Percentiles rank a stretch among this genome's conserved stretches.
These are phyloP conservation scores for Verticillium klebahnii DNA, from an alignment of 2,329 filamentous ascomycete species.

Conservation along the genomic window DNA sequence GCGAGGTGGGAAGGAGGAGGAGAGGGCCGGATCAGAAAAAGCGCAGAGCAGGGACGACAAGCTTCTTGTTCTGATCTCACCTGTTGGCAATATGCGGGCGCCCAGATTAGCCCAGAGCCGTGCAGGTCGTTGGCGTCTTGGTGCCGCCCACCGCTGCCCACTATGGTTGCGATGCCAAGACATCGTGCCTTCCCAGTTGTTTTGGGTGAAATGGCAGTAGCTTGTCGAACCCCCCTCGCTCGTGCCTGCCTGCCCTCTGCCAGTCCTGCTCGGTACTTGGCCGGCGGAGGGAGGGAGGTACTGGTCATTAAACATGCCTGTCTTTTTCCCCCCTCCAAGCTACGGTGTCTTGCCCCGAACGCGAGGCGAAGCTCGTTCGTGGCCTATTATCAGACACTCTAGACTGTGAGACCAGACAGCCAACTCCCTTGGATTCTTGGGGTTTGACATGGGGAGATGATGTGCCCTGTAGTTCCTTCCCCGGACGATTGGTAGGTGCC, in stretches of 20 bases:
- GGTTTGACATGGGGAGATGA: background rate
- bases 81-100: too few relatives aligned
- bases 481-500: background rate
- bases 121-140: background rate
- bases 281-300: background rate
- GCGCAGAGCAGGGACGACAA: background rate
- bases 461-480: background rate
- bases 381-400: background rate
- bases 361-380: background rate
- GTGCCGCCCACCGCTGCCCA: background rate
- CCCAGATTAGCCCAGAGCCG: background rate
- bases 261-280: background rate
- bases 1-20: conserved; percentile 4
- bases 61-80: background rate
- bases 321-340: background rate
- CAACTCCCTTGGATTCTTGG: background rate
- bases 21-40: background rate
- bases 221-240: background rate
- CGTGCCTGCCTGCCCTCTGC: background rate
- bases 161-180: background rate
- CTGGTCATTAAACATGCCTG: background rate
- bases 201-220: background rate
- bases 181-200: background rate
- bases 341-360: background rate
- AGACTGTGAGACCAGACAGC: background rate